Evolutionary conservation across 2,329 filamentous ascomycete genomes (phyloP).

Genomic region (Polytolypa hystricis): DNA sequence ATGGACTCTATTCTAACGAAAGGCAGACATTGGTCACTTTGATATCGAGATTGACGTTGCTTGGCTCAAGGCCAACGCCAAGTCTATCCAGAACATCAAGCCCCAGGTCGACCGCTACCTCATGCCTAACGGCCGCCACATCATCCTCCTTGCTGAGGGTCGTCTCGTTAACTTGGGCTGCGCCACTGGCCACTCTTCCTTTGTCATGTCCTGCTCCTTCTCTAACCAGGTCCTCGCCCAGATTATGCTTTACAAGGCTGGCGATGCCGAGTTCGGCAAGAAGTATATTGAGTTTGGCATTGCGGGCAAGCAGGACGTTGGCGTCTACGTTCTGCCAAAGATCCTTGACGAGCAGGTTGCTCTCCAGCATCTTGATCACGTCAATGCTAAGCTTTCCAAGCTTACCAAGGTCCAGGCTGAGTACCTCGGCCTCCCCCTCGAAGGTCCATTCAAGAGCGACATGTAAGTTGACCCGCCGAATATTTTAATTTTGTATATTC

Average conservation of each 20-base stretch:
- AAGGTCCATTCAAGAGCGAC: constrained; percentile 94
- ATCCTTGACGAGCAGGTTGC: constrained; percentile 98
- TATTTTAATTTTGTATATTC: neutral
- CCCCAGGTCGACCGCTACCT: constrained; percentile 97
- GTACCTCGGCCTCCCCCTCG: constrained; percentile 74
- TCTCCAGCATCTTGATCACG: constrained; percentile 80
- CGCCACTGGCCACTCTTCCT: constrained; percentile 97
- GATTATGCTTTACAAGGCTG: constrained; percentile 94
- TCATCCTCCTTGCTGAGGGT: constrained; percentile 97
- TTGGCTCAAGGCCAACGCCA: constrained; percentile 96
- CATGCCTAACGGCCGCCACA: constrained; percentile 87
- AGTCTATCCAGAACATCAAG: constrained; percentile 96
- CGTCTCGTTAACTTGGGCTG: constrained; percentile 99
- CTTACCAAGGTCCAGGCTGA: constrained; percentile 81
- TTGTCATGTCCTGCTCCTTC: constrained; percentile 99
- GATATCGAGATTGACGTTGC: constrained; percentile 99
- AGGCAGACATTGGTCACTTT: constrained; percentile 89
- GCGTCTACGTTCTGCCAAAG: constrained; percentile 97
- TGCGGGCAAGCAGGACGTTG: constrained; percentile 76
- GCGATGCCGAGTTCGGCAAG: constrained; percentile 73
- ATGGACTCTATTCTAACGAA: constrained; percentile 13
- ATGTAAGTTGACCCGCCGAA: constrained; percentile 44
- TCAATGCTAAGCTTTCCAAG: constrained; percentile 86
- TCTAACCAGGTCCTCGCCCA: constrained; percentile 99
- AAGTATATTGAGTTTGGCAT: constrained; percentile 97